Conservation (phyloP, 345 rosid genomes). For the Syzygium aqueum region DNA sequence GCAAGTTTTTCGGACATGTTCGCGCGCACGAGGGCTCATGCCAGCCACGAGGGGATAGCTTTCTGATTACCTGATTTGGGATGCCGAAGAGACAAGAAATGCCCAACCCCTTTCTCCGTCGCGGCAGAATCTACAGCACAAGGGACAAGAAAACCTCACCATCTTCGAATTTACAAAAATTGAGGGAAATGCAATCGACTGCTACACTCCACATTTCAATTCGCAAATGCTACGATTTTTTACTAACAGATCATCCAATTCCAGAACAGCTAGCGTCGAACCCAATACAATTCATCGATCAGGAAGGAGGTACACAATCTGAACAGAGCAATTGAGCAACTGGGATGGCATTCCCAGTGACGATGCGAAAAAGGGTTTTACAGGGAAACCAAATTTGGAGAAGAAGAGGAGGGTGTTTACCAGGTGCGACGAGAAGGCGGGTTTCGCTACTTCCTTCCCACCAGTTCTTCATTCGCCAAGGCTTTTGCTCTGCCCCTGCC, state of each 20-base stretch:
- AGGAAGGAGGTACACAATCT: fast-evolving
- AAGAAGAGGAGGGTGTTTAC: constrained; percentile 1
- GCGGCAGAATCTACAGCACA: constrained; percentile 18
- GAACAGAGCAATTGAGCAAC: fast-evolving
- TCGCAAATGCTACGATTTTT: no score
- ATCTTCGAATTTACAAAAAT: background rate
- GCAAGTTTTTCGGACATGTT: fast-evolving
- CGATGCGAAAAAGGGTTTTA: background rate
- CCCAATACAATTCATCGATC: background rate
- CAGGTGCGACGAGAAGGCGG: constrained; percentile 36
- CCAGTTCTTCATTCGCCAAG: background rate
- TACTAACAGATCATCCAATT: background rate
- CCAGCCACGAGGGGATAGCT: background rate
- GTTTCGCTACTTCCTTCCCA: constrained; percentile 17
- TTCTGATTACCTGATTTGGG: constrained; percentile 69
- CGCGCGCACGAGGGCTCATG: background rate
- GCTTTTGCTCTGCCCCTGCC: background rate
- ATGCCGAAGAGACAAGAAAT: constrained; percentile 54
- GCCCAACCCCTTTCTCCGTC: constrained; percentile 21
- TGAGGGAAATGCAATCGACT: background rate
- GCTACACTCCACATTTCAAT: background rate
- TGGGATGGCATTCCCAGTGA: background rate
- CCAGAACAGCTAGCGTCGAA: background rate
- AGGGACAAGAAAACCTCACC: background rate
- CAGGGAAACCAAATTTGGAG: background rate